Base-by-base conservation (phyloP, 768 basidiomycete species). In the Clathrus columnatus region DNA sequence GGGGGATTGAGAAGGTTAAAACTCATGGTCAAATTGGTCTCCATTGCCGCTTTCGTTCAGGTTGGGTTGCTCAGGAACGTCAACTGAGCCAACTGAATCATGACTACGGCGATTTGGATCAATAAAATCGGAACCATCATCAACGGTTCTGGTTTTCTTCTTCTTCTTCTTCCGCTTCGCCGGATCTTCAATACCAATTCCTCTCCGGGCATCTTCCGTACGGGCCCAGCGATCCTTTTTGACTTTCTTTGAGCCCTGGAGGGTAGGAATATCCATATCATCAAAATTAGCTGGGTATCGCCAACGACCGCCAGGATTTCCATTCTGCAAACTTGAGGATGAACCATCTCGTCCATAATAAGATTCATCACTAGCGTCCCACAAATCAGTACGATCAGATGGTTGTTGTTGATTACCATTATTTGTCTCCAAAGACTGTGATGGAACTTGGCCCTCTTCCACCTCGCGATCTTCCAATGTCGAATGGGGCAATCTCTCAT, bases 151-250 rank as follows among this genome's bases (percentile, higher is more conserved):
- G 70, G 79, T 83, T 72, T 82, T 86, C 75, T 79, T 86, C 59
- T 72, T 78, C 72, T 79, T 87, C 58, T 77, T 61, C 58, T 61
- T 62, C 64, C 68, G 51, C 67, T 65, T 48, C 66, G 70, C 59
- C 71, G 74, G 57, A 70, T 73, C 62, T 72, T 79, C 63, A 11
- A 48, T 14, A 2, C 46, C 54, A 5, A 55, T 47, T 1, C 54
- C 54, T 42, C 48, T 72, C 73, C 1, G 63, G 50, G 89, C 90
- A 66, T 92, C 90, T 68, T 90, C 87, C 28, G 89, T 91, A 68
- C 85, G 75, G 57, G 84, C 88, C 85, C 85, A 91, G 56, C 90
- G 74, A 62, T 92, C 90, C 68, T 91, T 91, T 78, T 90, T 91
- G 50, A 80, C 79, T 62, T 83, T 84, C 70, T 85, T 82, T 70